phyloP scores from a whole-genome alignment of 495 filamentous ascomycete genomes.

The Penicillium angulare region DNA sequence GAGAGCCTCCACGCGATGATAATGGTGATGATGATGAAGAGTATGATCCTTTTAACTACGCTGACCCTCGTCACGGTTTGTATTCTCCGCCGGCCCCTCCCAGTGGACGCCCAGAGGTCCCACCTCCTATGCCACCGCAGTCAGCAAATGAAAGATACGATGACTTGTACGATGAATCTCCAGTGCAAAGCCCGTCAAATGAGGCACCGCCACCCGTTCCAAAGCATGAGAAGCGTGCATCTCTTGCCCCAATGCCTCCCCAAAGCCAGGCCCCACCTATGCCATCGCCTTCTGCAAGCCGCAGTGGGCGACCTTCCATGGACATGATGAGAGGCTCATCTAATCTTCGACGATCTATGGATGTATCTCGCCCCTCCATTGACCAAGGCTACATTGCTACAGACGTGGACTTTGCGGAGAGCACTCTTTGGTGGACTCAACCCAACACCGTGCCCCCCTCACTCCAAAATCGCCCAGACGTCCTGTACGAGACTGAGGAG shows the following conservation, averaged over 20 bases:
- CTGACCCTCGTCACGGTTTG: constrained; percentile 43
- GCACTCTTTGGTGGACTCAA: constrained; percentile 81
- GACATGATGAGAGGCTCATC: constrained; percentile 57
- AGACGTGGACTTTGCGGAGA: constrained; percentile 74
- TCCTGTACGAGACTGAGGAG: constrained; percentile 83
- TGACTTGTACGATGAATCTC: constrained; percentile 53
- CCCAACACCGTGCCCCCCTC: constrained; percentile 69
- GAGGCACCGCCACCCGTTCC: constrained; percentile 45
- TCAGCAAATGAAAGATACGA: constrained; percentile 40
- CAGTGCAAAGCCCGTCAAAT: constrained; percentile 43
- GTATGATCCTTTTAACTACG: constrained; percentile 73
- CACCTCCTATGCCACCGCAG: constrained; percentile 31
- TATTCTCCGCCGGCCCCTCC: constrained; percentile 21
- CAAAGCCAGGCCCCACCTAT: constrained; percentile 36
- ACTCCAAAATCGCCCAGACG: constrained; percentile 78
- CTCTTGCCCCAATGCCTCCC: constrained; percentile 31
- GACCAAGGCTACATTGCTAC: constrained; percentile 82
- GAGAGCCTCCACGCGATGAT: constrained; percentile 40
- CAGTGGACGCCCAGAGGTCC: constrained; percentile 25
- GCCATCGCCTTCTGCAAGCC: constrained; percentile 43
- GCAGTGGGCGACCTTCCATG: constrained; percentile 61
- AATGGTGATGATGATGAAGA: constrained; percentile 55
- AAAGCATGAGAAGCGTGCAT: constrained; percentile 32
- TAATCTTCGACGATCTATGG: constrained; percentile 67
- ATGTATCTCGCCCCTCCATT: constrained; percentile 60